Conservation (phyloP, 441 rosid genomes). For the Bocquillonia castaneifolia region DNA sequence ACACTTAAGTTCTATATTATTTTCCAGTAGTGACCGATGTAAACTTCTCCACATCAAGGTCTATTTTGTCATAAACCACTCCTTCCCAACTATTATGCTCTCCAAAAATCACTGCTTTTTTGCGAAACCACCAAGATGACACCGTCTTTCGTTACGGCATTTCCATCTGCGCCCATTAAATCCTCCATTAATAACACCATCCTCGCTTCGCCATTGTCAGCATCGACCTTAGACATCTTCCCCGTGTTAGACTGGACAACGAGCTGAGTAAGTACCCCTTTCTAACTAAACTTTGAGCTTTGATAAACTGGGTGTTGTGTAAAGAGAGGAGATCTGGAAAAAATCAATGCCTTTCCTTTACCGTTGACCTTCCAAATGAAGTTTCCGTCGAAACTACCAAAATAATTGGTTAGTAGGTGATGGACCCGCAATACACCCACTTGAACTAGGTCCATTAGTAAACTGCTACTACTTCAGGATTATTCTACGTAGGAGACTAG, state of each 20-base stretch:
- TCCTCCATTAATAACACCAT: constrained; percentile 44
- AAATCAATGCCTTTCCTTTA: constrained; percentile 55
- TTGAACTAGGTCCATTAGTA: no score
- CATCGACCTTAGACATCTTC: constrained; percentile 79
- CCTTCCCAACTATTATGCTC: constrained; percentile 81
- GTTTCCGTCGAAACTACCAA: constrained; percentile 45
- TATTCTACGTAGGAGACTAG: no score
- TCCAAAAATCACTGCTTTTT: constrained; percentile 60
- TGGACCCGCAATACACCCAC: no score
- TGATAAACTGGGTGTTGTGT: constrained; percentile 36
- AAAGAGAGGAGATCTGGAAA: constrained; percentile 54
- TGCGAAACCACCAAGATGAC: constrained; percentile 57
- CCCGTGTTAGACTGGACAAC: constrained; percentile 86
- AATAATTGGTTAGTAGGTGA: no score
- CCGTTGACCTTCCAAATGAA: constrained; percentile 71
- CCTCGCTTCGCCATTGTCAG: constrained; percentile 60
- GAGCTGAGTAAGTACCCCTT: constrained; percentile 67
- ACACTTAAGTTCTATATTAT: constrained; percentile 63
- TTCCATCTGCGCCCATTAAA: constrained; percentile 49
- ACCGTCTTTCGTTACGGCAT: constrained; percentile 62
- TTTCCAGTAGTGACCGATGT: constrained; percentile 55
- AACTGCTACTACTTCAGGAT: no score
- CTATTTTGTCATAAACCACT: constrained; percentile 57
- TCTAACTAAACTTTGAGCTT: constrained; percentile 39
- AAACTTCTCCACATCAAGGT: constrained; percentile 52